Conservation (phyloP, 495 filamentous ascomycete genomes). For the Sordaria brevicollis region DNA sequence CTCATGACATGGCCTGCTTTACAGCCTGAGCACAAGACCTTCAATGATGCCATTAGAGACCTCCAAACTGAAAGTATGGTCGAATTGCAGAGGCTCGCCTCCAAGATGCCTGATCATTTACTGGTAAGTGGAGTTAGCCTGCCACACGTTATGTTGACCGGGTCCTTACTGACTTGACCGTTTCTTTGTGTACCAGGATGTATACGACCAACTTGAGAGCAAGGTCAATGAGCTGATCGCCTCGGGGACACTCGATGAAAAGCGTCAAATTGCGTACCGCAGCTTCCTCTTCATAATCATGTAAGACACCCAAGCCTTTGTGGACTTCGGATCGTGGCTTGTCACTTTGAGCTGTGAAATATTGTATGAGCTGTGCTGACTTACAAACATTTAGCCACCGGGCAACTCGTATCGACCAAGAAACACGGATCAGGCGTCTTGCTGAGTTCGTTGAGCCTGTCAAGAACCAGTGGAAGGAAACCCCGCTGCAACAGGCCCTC, state of each 20-base stretch:
- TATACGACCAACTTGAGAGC: slow-evolving; percentile 76
- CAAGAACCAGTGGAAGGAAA: slow-evolving; percentile 68
- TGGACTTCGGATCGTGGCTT: not conserved
- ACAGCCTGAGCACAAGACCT: slow-evolving; percentile 54
- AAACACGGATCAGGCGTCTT: slow-evolving; percentile 52
- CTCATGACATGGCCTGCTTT: slow-evolving; percentile 68
- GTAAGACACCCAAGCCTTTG: slow-evolving; percentile 30
- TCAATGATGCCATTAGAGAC: slow-evolving; percentile 86
- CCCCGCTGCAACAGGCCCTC: slow-evolving; percentile 53
- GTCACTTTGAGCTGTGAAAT: not conserved
- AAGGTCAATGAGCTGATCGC: slow-evolving; percentile 75
- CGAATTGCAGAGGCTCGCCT: slow-evolving; percentile 80
- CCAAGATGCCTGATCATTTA: slow-evolving; percentile 83
- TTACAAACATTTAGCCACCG: slow-evolving; percentile 52
- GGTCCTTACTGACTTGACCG: slow-evolving; percentile 3
- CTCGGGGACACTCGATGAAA: slow-evolving; percentile 63
- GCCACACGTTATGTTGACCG: not conserved
- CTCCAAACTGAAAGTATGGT: slow-evolving; percentile 71
- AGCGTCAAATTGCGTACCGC: slow-evolving; percentile 53
- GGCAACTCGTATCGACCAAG: slow-evolving; percentile 59
- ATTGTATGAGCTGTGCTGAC: not conserved
- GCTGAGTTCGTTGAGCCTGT: slow-evolving; percentile 68
- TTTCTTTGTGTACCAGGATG: slow-evolving; percentile 31
- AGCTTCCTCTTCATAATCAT: slow-evolving; percentile 87
- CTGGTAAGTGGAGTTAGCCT: slow-evolving; percentile 36